Base-by-base conservation (phyloP, 805 yeast genomes). In the Metschnikowia chrysomelidarum region DNA sequence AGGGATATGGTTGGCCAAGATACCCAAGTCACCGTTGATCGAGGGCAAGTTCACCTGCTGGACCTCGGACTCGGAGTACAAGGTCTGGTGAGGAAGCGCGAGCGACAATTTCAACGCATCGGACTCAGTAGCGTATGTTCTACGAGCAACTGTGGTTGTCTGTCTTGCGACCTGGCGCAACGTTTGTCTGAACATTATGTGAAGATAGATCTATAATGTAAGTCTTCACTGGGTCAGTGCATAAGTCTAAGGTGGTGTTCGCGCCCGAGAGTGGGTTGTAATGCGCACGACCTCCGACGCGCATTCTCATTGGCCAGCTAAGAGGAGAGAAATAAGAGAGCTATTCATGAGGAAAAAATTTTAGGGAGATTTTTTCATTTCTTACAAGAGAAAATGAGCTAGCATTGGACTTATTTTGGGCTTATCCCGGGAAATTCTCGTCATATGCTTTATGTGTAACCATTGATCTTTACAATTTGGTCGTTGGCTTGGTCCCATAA, bases 1-100 rank as follows among this genome's bases (percentile, higher is more conserved):
- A 56, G 98, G 98, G 58, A 93, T 96, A 80, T 93, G 98, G 73
- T 87, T 83, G 54, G 98, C 96, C 60, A 93, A 73, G 50, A 93
- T 78, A 86, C 98, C 98, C 68, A 91, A 78, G 61, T 86, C 94
- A 64, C 98, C 98, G 51, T 93, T 81, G 57, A 82, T 75, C 47
- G 96, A 94, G 59, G 98, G 98, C 52, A 93, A 75, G 73, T 93
- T 93, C 53, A 93, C 98, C 75, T 93, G 73, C 50, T 65, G 61
- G 36, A 68, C 73, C 54, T 67, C 72, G 87, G 58, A 60, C 36
- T 76, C 76, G 34, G 77, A 55, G 61, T 70, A 79, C 56, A 79
- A 63, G 40, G 83, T 77, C 67, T 82, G 80, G 64, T 86, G 88
- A 49, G 98, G 98, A 55, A 89, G 77, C 40, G 96, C 91, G 56